Evolutionary conservation across 441 rosid genomes (phyloP).

Genomic region (Bruguiera hainesii): DNA sequence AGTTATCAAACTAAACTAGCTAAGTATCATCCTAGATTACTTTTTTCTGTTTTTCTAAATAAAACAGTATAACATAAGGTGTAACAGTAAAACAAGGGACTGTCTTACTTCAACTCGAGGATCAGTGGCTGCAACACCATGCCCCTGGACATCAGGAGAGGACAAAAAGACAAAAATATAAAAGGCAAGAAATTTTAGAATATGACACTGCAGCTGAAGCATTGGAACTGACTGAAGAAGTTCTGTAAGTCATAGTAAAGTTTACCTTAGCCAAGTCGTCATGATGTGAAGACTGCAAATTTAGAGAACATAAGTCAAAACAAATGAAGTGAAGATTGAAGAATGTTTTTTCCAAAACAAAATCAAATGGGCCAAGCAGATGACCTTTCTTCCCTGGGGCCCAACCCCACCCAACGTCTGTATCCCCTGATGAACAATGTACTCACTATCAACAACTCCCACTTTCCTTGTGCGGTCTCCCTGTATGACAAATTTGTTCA

Average conservation of each 20-base stretch:
- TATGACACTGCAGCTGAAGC: background rate
- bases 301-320: background rate
- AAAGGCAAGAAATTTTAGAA: background rate
- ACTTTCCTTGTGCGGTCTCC: conserved; percentile 87
- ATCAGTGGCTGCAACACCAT: conserved; percentile 36
- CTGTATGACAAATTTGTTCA: conserved; percentile 32
- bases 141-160: conserved; percentile 31
- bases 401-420: conserved; percentile 70
- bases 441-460: conserved; percentile 85
- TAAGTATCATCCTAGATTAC: too few species aligned
- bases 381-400: conserved; percentile 48
- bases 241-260: background rate
- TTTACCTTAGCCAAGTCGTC: conserved; percentile 32
- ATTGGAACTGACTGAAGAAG: too few species aligned
- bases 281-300: conserved; percentile 18
- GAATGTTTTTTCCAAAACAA: background rate
- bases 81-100: conserved; percentile 6
- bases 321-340: background rate
- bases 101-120: conserved; percentile 47
- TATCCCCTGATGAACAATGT: conserved; percentile 77
- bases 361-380: background rate
- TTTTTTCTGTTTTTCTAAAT: too few species aligned
- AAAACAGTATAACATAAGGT: background rate
- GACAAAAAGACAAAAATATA: background rate
- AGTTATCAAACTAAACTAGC: too few species aligned